phyloP scores from a whole-genome alignment of 2,329 filamentous ascomycete species.

The Aspergillus sp. region DNA sequence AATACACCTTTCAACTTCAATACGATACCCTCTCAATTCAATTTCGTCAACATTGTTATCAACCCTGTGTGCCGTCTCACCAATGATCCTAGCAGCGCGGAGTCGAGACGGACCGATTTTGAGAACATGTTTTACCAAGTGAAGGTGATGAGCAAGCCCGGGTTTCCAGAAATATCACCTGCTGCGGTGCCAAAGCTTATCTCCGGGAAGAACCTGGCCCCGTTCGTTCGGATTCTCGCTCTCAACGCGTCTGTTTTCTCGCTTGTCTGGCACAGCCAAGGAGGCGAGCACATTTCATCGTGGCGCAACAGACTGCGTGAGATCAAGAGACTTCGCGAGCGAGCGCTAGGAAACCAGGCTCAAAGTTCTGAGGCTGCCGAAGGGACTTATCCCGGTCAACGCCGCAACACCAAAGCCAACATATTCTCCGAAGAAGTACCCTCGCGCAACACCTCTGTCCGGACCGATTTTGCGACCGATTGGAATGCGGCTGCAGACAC shows the following conservation, averaged over 20 bases:
- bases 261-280: constrained; percentile 75
- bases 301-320: constrained; percentile 86
- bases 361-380: constrained; percentile 33
- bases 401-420: constrained; percentile 42
- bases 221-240: constrained; percentile 83
- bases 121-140: constrained; percentile 75
- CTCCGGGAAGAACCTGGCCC: constrained; percentile 75
- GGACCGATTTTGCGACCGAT: constrained; percentile 38
- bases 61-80: constrained; percentile 65
- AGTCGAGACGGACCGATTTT: constrained; percentile 32
- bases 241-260: constrained; percentile 94
- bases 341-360: constrained; percentile 35
- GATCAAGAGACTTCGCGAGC: constrained; percentile 77
- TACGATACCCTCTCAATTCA: constrained; percentile 92
- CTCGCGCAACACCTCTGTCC: constrained; percentile 34
- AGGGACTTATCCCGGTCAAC: constrained; percentile 35
- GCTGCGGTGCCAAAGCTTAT: constrained; percentile 88
- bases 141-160: constrained; percentile 81
- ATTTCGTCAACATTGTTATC: constrained; percentile 95
- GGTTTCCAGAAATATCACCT: constrained; percentile 88
- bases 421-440: constrained; percentile 39
- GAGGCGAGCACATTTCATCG: constrained; percentile 80
- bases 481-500: constrained; percentile 41
- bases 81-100: constrained; percentile 39
- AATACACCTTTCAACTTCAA: constrained; percentile 86